phyloP scores from a whole-genome alignment of 78 protist genomes.

The Dictyostelium intermedium region DNA sequence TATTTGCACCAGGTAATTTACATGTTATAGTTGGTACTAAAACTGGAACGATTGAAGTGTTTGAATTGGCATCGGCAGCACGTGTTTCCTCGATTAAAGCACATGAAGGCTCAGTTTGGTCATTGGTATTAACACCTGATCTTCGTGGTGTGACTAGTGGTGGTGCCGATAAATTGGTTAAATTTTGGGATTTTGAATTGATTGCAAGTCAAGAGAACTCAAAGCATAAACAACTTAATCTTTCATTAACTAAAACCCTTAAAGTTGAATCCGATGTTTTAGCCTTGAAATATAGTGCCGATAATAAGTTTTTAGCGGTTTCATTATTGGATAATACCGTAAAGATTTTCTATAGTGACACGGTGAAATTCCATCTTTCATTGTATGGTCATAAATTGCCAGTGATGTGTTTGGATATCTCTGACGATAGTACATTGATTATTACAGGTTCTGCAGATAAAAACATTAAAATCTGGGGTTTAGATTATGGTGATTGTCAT shows the following conservation, averaged over 20 bases:
- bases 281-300: conserved; percentile 54
- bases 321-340: conserved; percentile 94
- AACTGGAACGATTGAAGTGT: conserved; percentile 90
- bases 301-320: conserved; percentile 86
- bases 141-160: conserved; percentile 89
- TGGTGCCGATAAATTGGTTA: conserved; percentile 90
- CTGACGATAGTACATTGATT: conserved; percentile 90
- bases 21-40: conserved; percentile 95
- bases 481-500: conserved; percentile 98
- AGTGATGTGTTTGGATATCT: conserved; percentile 88
- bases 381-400: conserved; percentile 99
- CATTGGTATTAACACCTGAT: conserved; percentile 76
- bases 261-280: conserved; percentile 92
- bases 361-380: conserved; percentile 92
- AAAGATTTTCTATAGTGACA: conserved; percentile 90
- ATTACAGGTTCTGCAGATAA: conserved; percentile 97
- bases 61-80: conserved; percentile 84
- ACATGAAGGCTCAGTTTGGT: conserved; percentile 87
- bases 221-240: conserved; percentile 14
- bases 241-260: conserved; percentile 73
- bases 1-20: conserved; percentile 91
- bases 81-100: conserved; percentile 68
- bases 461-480: conserved; percentile 92
- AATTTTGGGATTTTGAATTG: conserved; percentile 95
- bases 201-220: background rate